phyloP scores from a whole-genome alignment of 805 yeast genomes.

The Candida patagonica region DNA sequence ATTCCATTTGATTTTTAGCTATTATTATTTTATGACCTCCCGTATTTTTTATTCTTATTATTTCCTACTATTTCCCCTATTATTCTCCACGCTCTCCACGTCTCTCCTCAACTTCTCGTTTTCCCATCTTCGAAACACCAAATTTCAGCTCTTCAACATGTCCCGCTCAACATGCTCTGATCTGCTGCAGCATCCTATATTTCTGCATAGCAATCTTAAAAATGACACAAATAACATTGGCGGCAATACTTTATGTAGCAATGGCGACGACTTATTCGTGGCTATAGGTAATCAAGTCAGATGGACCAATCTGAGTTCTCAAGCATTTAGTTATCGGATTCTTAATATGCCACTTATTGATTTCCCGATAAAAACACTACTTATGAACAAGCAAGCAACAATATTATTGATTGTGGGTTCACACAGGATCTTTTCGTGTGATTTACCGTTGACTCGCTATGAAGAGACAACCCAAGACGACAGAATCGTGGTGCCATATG shows the following conservation, averaged over 20 bases:
- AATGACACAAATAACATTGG: neutral
- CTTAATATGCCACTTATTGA: constrained; percentile 19
- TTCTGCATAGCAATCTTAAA: neutral
- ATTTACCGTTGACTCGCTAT: constrained; percentile 25
- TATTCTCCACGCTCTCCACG: no score
- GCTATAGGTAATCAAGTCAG: constrained; percentile 30
- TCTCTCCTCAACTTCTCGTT: no score
- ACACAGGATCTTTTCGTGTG: constrained; percentile 23
- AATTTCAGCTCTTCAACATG: no score
- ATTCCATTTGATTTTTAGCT: no score
- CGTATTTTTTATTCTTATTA: no score
- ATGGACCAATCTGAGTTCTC: constrained; percentile 19
- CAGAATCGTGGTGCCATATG: constrained; percentile 14
- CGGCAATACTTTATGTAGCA: constrained; percentile 9
- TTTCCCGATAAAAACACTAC: constrained; percentile 29
- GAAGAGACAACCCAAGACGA: constrained; percentile 4
- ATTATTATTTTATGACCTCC: no score
- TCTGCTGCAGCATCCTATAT: neutral
- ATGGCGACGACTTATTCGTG: constrained; percentile 25
- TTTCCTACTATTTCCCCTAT: no score
- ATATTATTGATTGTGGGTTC: constrained; percentile 36
- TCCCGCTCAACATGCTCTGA: no score
- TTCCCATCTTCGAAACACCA: no score
- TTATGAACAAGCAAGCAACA: constrained; percentile 34
- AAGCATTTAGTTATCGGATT: constrained; percentile 7